Evolutionary conservation across 106 monocot species (phyloP), one percentile per base, ranked within the genome.

Genomic region (Cymbidium sinense): DNA sequence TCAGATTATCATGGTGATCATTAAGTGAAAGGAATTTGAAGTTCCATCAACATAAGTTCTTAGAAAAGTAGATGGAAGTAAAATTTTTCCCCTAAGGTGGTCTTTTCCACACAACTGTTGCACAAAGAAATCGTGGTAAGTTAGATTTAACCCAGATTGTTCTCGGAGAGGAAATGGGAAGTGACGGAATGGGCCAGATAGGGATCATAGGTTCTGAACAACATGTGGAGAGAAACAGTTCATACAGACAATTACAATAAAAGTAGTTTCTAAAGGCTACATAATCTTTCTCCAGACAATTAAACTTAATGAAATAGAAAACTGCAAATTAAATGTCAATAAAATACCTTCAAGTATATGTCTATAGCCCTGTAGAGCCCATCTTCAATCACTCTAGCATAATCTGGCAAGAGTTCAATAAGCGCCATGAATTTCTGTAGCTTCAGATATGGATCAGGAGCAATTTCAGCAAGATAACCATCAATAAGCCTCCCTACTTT

Each of bases 401-500:
- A 93, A 82, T 93, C 96, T 18, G 96, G 96, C 58, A 96, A 79
- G n/a, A 96, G 72, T 76, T 96, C 96, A 19, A 93, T 91, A 36
- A 96, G 83, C 19, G 91, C 77, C 86, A 93, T 89, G 55, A 96
- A 93, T 36, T 89, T 93, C 21, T 87, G 89, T 77, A 96, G 72
- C 52, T 89, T 89, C 69, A 96, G 77, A 70, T 85, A 89, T 75
- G 93, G 91, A 80, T 96, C 96, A 29, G 96, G 82, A 72, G 96
- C 91, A 76, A 96, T 93, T 84, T 96, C 96, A 41, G 96, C 91
- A 76, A 96, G 89, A 77, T 93, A 96, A 41, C 88, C 91, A 78
- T 96, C 96, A 77, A 96, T 89, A 34, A 93, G 82, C 80, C 91
- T 93, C 35, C 93, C 93, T 47, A 96, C 93, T 82, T 96, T 96